These are phyloP conservation scores for Aspergillus melleus DNA, from an alignment of 2,329 filamentous ascomycete species.

Conservation along the genomic window DNA sequence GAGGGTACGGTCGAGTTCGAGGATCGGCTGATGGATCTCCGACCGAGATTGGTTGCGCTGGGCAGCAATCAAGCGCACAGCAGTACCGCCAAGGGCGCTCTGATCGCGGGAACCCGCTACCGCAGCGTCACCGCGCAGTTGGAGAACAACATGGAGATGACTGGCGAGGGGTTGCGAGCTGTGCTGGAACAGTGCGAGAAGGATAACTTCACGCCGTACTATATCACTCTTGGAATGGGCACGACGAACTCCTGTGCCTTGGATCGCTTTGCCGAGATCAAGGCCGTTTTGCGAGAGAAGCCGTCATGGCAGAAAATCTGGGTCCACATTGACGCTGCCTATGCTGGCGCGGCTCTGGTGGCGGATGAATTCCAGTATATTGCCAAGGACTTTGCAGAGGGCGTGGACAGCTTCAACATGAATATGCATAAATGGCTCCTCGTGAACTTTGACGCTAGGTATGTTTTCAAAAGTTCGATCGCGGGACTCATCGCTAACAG, in stretches of 20 bases:
- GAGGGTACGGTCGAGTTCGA: constrained; percentile 60
- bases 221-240: constrained; percentile 78
- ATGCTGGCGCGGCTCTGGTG: constrained; percentile 81
- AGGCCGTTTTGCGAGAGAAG: constrained; percentile 50
- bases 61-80: constrained; percentile 79
- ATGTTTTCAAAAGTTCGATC: not conserved
- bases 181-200: constrained; percentile 65
- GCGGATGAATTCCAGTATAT: constrained; percentile 77
- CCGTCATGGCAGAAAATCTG: constrained; percentile 63
- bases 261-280: constrained; percentile 75
- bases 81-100: constrained; percentile 81
- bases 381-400: constrained; percentile 55
- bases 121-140: constrained; percentile 64
- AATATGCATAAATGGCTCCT: constrained; percentile 99
- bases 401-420: constrained; percentile 86
- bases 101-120: constrained; percentile 82
- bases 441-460: constrained; percentile 79
- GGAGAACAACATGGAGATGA: constrained; percentile 69
- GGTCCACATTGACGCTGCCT: constrained; percentile 93
- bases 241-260: constrained; percentile 86
- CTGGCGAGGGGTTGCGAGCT: constrained; percentile 59
- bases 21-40: constrained; percentile 65
- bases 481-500: not conserved
- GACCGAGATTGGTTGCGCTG: constrained; percentile 74
- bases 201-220: constrained; percentile 79